Evolutionary conservation across 371 early-diverging fungal species (phyloP), one percentile per base, ranked within the genome.

Genomic region (Chytridium lagenaria): DNA sequence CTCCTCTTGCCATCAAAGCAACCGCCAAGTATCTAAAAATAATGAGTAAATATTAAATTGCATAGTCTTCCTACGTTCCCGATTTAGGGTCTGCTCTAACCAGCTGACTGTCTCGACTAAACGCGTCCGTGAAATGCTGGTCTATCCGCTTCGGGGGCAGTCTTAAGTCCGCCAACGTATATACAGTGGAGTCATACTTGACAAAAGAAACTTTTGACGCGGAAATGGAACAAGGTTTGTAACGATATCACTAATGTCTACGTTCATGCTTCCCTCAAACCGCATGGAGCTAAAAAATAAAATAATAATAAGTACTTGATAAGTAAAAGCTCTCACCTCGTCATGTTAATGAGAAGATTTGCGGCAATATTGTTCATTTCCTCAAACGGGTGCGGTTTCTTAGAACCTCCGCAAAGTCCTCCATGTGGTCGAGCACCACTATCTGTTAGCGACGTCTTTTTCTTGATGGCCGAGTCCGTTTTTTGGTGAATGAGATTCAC

Each of bases 201-300:
- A 82, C 1, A 84, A 7, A 15, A 86, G 69, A 37, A 77, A 81
- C 69, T 85, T 87, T 23, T 82, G 76, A 15, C 77, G 69, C 37
- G 92, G 92, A 79, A 89, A 92, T 19, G 92, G 92, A 28, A 92
- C 90, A n/a, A 92, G 74, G 73, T 92, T 92, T 1, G 90, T 90
- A 39, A 85, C 88, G 74, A 92, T 89, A 76, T 92, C 92, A 68
- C 87, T 89, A 52, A 92, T 82, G 80, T 92, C 92, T 1, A 92
- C 91, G 76, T 92, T 92, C 77, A 92, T 77, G 33, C 78, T 65
- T 0, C 92, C 92, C 44, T 85, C 83, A 76, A 92, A 92, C 49
- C 92, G 70, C 78, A 90, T 85, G 16, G 92, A 86, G 82, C 89
- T 79, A 83, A 76, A 37, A 30, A 36, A 19, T 15, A 10, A 55